Evolutionary conservation across 1,284 basidiomycete species (phyloP), one percentile per base, ranked within the genome.

Genomic region (Ceratobasidium theobromae): DNA sequence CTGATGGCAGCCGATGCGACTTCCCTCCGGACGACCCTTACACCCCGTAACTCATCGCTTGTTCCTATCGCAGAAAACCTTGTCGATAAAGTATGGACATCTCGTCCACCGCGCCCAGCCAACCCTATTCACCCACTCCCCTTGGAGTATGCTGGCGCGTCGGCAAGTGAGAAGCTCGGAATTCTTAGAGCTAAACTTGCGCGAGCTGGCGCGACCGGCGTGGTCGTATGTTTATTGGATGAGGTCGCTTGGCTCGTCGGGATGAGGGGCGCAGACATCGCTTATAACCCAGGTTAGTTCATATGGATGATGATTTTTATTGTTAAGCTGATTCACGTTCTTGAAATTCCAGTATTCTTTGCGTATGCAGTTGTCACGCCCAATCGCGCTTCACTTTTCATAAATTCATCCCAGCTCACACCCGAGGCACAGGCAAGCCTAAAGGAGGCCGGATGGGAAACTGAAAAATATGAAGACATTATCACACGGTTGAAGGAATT

Each of bases 241-340:
- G 94, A 96, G 74, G 85, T 93, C 49, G 93, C 92, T 0, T 95
- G 96, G 96, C 75, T 97, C 30, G 93, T 98, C 79, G 98, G 98
- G 77, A 80, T 99, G 46, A 87, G 96, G 68, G 95, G 95, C 0
- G 85, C 86, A 1, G 95, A 98, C 75, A 96, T 98, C 69, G 88
- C 89, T 40, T 98, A 85, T 78, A 98, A 97, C 74, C 94, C 94
- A 69, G 81, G 84, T 84, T 64, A 21, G 77, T 70, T 8, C 25
- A 12, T 18, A 25, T 18, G 16, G 1, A 30, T 53, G 9, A 14
- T 41, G 41, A 25, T n/a, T 58, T 58, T 21, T 48, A 62, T 25
- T 27, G 12, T 35, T 14, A 11, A 4, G 21, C 12, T 30, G 23
- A 16, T 16, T 12, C 46, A 32, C 35, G 28, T 27, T 18, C 6